Percentiles rank a stretch among this genome's conserved stretches.
These are phyloP conservation scores for Cucumis hystrix DNA, from an alignment of 306 rosid genomes.

Conservation along the genomic window DNA sequence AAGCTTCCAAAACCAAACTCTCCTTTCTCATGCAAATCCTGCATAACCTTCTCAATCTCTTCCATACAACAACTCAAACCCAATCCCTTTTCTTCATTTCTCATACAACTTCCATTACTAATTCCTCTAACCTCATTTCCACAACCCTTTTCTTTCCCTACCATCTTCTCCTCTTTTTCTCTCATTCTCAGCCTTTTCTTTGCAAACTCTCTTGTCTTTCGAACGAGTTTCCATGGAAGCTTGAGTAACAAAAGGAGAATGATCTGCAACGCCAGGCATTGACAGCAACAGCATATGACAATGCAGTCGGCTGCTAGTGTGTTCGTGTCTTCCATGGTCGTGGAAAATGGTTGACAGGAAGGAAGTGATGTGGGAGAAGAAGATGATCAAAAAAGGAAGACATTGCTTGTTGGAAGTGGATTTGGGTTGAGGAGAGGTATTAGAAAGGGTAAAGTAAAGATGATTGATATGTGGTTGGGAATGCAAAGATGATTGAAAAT, in stretches of 20 bases:
- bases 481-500: neutral
- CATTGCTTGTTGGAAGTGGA: conserved; percentile 14
- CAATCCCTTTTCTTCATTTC: conserved; percentile 17
- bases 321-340: conserved; percentile 60
- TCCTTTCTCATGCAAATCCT: conserved; percentile 46
- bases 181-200: conserved; percentile 33
- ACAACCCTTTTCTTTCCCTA: conserved; percentile 14
- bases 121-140: conserved; percentile 21
- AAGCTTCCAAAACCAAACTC: conserved; percentile 83
- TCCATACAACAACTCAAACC: conserved; percentile 31
- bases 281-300: conserved; percentile 78
- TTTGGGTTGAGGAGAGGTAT: conserved; percentile 10
- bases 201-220: conserved; percentile 39
- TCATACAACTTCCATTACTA: conserved; percentile 11
- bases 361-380: neutral
- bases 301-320: conserved; percentile 55
- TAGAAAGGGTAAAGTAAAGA: conserved; percentile 40
- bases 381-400: conserved; percentile 10
- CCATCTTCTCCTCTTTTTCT: conserved; percentile 14
- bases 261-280: conserved; percentile 63
- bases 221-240: conserved; percentile 46
- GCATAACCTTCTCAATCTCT: conserved; percentile 67
- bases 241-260: conserved; percentile 39
- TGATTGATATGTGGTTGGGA: conserved; percentile 26
- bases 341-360: neutral